Percentiles rank a stretch among this genome's conserved stretches.
phyloP scores from a whole-genome alignment of 768 basidiomycete species.

The Mycena amicta region DNA sequence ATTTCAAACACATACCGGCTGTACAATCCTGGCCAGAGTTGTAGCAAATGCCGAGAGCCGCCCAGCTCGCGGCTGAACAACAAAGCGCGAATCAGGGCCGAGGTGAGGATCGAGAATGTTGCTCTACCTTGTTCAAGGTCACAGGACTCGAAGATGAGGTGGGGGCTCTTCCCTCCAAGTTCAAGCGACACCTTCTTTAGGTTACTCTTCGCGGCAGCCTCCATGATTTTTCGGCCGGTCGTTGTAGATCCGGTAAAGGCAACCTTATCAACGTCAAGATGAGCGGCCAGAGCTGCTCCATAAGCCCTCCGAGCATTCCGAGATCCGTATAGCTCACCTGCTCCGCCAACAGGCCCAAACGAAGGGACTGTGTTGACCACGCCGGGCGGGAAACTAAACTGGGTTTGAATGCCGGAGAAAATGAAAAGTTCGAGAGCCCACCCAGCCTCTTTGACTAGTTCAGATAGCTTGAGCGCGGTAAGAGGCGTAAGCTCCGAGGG shows the following conservation, averaged over 20 bases:
- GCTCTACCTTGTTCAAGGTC: slow-evolving; percentile 82
- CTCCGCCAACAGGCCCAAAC: slow-evolving; percentile 79
- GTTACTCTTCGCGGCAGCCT: slow-evolving; percentile 91
- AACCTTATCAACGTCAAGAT: slow-evolving; percentile 88
- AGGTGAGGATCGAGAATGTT: not conserved
- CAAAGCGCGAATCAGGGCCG: not conserved
- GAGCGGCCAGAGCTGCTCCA: slow-evolving; percentile 64
- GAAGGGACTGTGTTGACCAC: slow-evolving; percentile 90
- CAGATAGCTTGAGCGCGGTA: slow-evolving; percentile 66
- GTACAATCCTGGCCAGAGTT: slow-evolving; percentile 94
- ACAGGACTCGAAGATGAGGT: slow-evolving; percentile 88
- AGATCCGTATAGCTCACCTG: slow-evolving; percentile 24
- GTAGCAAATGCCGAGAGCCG: slow-evolving; percentile 82
- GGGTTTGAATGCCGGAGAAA: slow-evolving; percentile 12
- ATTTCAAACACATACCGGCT: too few relatives aligned
- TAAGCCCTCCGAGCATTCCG: not conserved
- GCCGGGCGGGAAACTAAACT: slow-evolving; percentile 72
- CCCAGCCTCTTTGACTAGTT: not conserved
- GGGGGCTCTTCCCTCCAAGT: slow-evolving; percentile 91
- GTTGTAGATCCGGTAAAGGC: slow-evolving; percentile 93
- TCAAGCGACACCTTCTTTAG: slow-evolving; percentile 95
- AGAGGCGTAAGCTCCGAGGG: slow-evolving; percentile 87
- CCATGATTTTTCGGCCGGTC: slow-evolving; percentile 89
- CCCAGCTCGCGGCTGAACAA: slow-evolving; percentile 76
- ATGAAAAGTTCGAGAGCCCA: slow-evolving; percentile 10